phyloP scores from a whole-genome alignment of 225 moss, liverwort and hornwort genomes.

The Sphagnum contortum region DNA sequence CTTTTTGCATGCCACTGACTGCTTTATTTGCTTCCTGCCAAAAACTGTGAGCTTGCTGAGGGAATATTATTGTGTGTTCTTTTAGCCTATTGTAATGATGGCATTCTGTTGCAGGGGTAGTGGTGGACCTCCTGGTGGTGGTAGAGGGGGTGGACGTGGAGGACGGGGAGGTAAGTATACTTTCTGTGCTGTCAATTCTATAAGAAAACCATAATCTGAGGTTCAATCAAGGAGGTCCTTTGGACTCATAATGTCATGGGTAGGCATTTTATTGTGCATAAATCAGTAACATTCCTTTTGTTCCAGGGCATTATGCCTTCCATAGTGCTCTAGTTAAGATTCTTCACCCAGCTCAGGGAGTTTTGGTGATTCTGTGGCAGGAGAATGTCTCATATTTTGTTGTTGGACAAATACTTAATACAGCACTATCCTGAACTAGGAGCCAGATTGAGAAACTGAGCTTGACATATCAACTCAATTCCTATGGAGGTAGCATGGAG shows the following conservation, averaged over 20 bases:
- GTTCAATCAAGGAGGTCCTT: neutral
- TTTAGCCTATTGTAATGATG: neutral
- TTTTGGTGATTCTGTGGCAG: too few relatives aligned
- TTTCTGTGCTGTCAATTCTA: neutral
- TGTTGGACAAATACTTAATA: too few relatives aligned
- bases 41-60: neutral
- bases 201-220: neutral
- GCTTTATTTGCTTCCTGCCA: neutral
- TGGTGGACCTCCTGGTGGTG: slow-evolving; percentile 63
- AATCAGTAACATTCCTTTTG: too few relatives aligned
- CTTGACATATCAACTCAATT: too few relatives aligned
- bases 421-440: too few relatives aligned
- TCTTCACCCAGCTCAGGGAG: too few relatives aligned
- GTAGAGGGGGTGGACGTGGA: slow-evolving; percentile 47
- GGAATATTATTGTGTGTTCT: neutral
- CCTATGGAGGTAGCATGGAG: too few relatives aligned
- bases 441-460: too few relatives aligned
- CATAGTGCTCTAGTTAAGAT: too few relatives aligned
- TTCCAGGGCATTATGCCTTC: too few relatives aligned
- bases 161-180: slow-evolving; percentile 9
- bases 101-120: slow-evolving; percentile 14
- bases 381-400: too few relatives aligned
- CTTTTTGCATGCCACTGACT: neutral
- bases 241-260: neutral
- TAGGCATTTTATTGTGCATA: too few relatives aligned